phyloP scores from a whole-genome alignment of 768 basidiomycete genomes.

The Kwoniella sp. region DNA sequence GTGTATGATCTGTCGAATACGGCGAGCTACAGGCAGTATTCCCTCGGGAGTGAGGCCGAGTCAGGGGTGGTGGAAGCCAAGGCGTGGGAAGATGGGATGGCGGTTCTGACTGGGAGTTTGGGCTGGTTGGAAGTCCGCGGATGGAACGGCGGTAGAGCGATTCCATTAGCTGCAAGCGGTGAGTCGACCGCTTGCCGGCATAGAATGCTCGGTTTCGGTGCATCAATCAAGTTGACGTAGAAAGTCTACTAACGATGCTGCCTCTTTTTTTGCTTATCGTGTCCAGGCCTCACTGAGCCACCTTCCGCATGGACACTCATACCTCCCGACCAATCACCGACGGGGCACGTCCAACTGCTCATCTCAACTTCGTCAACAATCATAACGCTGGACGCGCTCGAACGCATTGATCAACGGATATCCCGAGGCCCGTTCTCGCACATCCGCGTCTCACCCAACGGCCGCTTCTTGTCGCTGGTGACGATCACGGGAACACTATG shows the following conservation, averaged over 20 bases:
- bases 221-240: neutral
- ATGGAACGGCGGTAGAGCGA: conserved; percentile 77
- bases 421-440: conserved; percentile 85
- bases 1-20: conserved; percentile 66
- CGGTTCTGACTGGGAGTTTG: conserved; percentile 76
- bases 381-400: conserved; percentile 82
- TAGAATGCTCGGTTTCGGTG: neutral
- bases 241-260: too few species aligned
- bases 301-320: conserved; percentile 86
- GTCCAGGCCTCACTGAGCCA: conserved; percentile 70
- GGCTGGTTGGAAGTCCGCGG: conserved; percentile 82
- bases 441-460: conserved; percentile 88
- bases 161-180: conserved; percentile 76
- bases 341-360: conserved; percentile 85
- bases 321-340: conserved; percentile 84
- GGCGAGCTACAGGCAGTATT: conserved; percentile 81
- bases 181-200: conserved; percentile 47
- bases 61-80: conserved; percentile 78
- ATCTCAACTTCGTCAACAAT: conserved; percentile 80
- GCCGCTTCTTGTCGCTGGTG: conserved; percentile 83
- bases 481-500: conserved; percentile 71
- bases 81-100: conserved; percentile 82
- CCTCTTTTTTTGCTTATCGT: too few species aligned
- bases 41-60: conserved; percentile 81
- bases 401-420: conserved; percentile 78